Evolutionary conservation across 192 early-diverging fungal species (phyloP).

Genomic region (Kickxella alabastrina): DNA sequence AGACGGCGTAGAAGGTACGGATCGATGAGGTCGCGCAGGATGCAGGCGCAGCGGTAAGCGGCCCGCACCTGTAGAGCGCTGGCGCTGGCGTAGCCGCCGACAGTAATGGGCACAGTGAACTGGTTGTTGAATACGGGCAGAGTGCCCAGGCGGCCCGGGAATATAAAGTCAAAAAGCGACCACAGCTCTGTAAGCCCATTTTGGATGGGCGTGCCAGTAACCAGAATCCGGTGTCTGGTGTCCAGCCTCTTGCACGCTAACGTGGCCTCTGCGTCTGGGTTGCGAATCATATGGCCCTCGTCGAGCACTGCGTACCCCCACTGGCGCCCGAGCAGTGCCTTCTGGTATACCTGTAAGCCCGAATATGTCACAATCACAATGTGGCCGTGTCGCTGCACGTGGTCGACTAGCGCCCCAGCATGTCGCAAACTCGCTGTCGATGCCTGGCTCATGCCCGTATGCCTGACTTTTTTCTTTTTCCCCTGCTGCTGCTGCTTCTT

Average conservation of each 20-base stretch:
- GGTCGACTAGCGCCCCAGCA: slow-evolving; percentile 28
- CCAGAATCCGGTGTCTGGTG: slow-evolving; percentile 69
- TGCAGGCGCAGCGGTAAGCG: slow-evolving; percentile 87
- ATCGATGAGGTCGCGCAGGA: slow-evolving; percentile 86
- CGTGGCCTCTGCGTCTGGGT: slow-evolving; percentile 87
- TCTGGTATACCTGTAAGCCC: slow-evolving; percentile 69
- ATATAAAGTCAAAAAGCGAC: slow-evolving; percentile 78
- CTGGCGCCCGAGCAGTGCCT: slow-evolving; percentile 60
- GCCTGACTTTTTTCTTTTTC: slow-evolving; percentile 6
- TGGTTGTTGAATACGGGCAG: slow-evolving; percentile 58
- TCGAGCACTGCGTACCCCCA: slow-evolving; percentile 91
- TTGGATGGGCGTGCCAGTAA: slow-evolving; percentile 79
- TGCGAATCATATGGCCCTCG: slow-evolving; percentile 96
- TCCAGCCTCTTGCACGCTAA: slow-evolving; percentile 66
- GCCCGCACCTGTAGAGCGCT: slow-evolving; percentile 87
- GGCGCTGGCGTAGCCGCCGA: slow-evolving; percentile 92
- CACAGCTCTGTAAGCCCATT: slow-evolving; percentile 78
- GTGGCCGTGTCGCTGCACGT: slow-evolving; percentile 57
- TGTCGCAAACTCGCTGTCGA: slow-evolving; percentile 23
- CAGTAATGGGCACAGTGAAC: slow-evolving; percentile 87
- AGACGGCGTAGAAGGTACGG: slow-evolving; percentile 90
- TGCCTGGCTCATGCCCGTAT: not conserved
- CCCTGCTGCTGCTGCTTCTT: slow-evolving; percentile 16
- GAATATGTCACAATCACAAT: slow-evolving; percentile 86
- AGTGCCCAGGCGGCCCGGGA: slow-evolving; percentile 68